Evolutionary conservation across 768 basidiomycete species (phyloP), one percentile per base, ranked within the genome.

Genomic region (Macrolepiota albuminosa): DNA sequence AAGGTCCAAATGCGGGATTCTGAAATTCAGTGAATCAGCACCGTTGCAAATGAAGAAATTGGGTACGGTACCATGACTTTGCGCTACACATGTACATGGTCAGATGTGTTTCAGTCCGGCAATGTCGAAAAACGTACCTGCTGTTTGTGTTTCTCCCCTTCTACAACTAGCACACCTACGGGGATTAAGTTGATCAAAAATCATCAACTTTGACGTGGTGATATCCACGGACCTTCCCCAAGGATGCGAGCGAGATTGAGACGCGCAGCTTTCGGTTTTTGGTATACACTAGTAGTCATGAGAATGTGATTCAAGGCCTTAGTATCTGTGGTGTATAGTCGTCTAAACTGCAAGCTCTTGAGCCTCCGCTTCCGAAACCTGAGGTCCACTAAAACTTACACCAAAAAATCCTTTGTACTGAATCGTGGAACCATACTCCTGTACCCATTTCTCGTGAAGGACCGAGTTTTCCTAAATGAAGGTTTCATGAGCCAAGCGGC

Each of bases 1-100:
- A 70, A 2, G 78, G 75, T 1, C 86, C 84, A 63, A 89, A 89
- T 0, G 86, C 86, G 13, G 87, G 86, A 62, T 88, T 88, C 86
- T 82, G 51, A 13, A 33, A 43, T 8, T 24, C 42, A 8, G 18
- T 6, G 9, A 10, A 46, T 48, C 4, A 34, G n/a, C 21, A 45
- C 24, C 6, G 2, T 76, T 74, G 2, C 6, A 26, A 8, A 6
- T 37, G 16, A 24, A 37, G 14, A 9, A 26, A 48, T 8, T 33
- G 11, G n/a, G 6, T 14, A 18, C n/a, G 13, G 45, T 59, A 78
- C 80, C 79, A 81, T 79, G 26, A 81, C 70, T 63, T 68, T 76
- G 24, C 81, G 70, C 78, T 81, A 55, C 29, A 43, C 18, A 43
- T 43, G n/a, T 24, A 40, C 47, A 24, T 36, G 42, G 31, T 60